Evolutionary conservation across 129 eudicot species (phyloP).

Genomic region (Helianthus tuberosus): DNA sequence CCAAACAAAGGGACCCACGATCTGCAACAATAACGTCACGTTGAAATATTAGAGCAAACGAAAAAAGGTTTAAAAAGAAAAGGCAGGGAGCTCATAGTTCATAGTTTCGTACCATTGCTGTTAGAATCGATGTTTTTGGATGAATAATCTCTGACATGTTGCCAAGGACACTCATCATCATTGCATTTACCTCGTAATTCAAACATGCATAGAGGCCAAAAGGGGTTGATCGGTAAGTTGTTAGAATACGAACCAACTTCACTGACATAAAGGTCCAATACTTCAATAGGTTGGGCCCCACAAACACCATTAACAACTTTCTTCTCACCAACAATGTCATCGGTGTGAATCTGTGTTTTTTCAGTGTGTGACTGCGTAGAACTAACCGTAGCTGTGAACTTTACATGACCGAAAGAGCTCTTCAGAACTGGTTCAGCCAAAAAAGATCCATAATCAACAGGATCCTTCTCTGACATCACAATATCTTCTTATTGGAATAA

Average conservation of each 20-base stretch:
- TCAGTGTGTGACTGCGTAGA: slow-evolving; percentile 23
- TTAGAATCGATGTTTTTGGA: slow-evolving; percentile 25
- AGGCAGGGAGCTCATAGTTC: slow-evolving; percentile 4
- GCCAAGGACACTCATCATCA: slow-evolving; percentile 78
- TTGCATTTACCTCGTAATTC: slow-evolving; percentile 84
- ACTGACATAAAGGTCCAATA: slow-evolving; percentile 32
- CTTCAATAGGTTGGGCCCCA: slow-evolving; percentile 26
- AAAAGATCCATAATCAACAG: slow-evolving; percentile 30
- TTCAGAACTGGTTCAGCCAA: slow-evolving; percentile 39
- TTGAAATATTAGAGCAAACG: neutral
- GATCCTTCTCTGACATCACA: slow-evolving; percentile 28
- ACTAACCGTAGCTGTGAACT: slow-evolving; percentile 19
- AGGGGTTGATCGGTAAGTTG: slow-evolving; percentile 57
- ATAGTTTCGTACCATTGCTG: slow-evolving; percentile 29
- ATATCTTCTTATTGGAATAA: slow-evolving; percentile 27
- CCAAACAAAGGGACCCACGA: slow-evolving; percentile 39
- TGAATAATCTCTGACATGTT: slow-evolving; percentile 63
- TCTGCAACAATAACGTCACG: slow-evolving; percentile 43
- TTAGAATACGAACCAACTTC: slow-evolving; percentile 57
- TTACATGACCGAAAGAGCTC: slow-evolving; percentile 46
- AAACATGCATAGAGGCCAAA: slow-evolving; percentile 82
- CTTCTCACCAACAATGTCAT: slow-evolving; percentile 25
- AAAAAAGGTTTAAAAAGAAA: neutral
- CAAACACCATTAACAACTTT: slow-evolving; percentile 9
- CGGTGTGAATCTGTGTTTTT: slow-evolving; percentile 12